Evolutionary conservation across 768 basidiomycete species (phyloP).

Genomic region (Pleurotus salmoneostramineus): DNA sequence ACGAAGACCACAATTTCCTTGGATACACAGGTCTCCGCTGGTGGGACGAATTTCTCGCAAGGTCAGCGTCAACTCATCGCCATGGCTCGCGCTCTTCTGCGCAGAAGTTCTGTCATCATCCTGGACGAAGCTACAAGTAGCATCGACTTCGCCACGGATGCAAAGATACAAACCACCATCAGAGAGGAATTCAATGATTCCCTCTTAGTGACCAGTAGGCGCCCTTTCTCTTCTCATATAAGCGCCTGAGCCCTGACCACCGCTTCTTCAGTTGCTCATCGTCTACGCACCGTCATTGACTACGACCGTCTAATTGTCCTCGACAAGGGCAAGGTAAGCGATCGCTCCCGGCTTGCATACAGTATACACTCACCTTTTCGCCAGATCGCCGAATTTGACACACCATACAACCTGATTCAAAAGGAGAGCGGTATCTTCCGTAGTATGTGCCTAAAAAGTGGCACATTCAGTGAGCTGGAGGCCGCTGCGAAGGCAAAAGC

Average conservation of each 20-base stretch:
- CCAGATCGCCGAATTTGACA: slow-evolving; percentile 64
- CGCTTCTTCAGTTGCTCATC: slow-evolving; percentile 54
- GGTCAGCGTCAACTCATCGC: slow-evolving; percentile 88
- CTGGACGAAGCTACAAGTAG: slow-evolving; percentile 85
- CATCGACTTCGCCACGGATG: slow-evolving; percentile 84
- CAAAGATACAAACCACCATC: slow-evolving; percentile 87
- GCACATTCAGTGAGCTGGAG: slow-evolving; percentile 61
- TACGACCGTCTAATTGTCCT: slow-evolving; percentile 77
- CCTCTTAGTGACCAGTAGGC: slow-evolving; percentile 66
- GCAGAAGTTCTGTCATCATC: slow-evolving; percentile 70
- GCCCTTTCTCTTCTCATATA: background rate
- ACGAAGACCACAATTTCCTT: slow-evolving; percentile 55
- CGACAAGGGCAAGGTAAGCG: slow-evolving; percentile 55
- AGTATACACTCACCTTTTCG: background rate
- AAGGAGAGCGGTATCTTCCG: slow-evolving; percentile 64
- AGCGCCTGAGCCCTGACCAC: background rate
- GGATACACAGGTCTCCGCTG: slow-evolving; percentile 78
- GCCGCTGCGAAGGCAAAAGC: slow-evolving; percentile 47
- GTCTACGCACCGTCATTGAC: slow-evolving; percentile 75
- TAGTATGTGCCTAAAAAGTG: slow-evolving; percentile 69
- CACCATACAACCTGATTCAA: slow-evolving; percentile 62
- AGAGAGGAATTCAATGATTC: slow-evolving; percentile 79
- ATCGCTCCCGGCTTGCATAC: background rate
- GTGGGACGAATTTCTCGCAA: slow-evolving; percentile 89
- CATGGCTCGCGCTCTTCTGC: slow-evolving; percentile 77